These are phyloP conservation scores for Ascosphaera apis DNA, from an alignment of 2,329 filamentous ascomycete genomes.

Conservation along the genomic window DNA sequence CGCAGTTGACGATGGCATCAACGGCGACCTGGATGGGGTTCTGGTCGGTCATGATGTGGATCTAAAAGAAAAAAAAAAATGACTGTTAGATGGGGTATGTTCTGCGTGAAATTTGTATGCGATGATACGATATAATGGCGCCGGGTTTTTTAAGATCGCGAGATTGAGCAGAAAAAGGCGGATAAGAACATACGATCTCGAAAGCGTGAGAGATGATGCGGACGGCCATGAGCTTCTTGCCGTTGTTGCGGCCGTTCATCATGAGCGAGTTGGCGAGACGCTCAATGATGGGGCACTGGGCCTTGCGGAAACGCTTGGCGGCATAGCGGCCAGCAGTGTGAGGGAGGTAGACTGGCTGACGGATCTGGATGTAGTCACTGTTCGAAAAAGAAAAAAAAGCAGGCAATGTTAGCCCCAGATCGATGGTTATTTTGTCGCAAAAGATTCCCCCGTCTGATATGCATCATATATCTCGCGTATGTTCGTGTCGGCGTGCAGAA, in stretches of 20 bases:
- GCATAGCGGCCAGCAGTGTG: constrained; percentile 98
- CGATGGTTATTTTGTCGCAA: no score
- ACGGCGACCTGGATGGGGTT: constrained; percentile 99
- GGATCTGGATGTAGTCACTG: constrained; percentile 99
- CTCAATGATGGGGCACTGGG: constrained; percentile 99
- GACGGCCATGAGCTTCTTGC: constrained; percentile 99
- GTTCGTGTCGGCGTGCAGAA: not conserved
- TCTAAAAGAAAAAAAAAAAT: constrained; percentile 28
- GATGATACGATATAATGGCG: no score
- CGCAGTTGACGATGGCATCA: constrained; percentile 99
- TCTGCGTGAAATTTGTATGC: no score
- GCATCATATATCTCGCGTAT: not conserved
- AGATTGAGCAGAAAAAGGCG: not conserved
- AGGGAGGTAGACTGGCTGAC: constrained; percentile 94
- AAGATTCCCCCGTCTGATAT: not conserved
- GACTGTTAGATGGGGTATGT: not conserved
- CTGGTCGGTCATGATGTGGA: constrained; percentile 99
- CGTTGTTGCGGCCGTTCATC: constrained; percentile 99
- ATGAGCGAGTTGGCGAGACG: constrained; percentile 99
- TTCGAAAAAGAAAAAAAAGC: constrained; percentile 5
- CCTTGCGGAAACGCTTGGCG: constrained; percentile 99
- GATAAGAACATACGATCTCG: constrained; percentile 65
- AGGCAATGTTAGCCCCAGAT: no score
- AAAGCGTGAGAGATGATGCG: constrained; percentile 97
- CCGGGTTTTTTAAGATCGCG: no score